Base-by-base conservation (phyloP, 805 yeast genomes). In the Starmerella floris region DNA sequence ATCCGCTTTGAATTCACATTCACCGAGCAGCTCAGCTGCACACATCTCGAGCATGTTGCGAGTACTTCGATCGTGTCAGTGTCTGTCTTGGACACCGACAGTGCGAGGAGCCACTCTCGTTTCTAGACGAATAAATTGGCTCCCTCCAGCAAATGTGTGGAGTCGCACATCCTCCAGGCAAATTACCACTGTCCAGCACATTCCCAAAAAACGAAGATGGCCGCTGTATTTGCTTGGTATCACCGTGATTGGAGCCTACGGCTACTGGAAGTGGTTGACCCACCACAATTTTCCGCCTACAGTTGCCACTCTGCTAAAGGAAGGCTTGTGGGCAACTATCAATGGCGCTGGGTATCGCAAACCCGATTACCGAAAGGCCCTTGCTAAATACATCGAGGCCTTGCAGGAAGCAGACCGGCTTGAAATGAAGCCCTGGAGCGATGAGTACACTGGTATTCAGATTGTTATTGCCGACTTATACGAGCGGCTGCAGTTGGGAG, bases 371-470 rank as follows among this genome's bases (percentile, higher is more conserved):
- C 66, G 70, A 41, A 64, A 73, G 46, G 94, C 96, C 0, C 64
- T 84, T 45, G 70, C 72, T 44, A 67, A 70, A 52, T 88, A 87
- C 60, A 69, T 83, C 35, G 78, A 79, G 49, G 94, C 94, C 0
- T 62, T 85, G 23, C 67, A 74, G 23, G 69, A 73, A 48, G 78
- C 84, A 31, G 70, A 76, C 30, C 63, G 68, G 23, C 61, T 74
- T 36, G 68, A 67, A 0, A 58, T 83, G 62, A 72, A 74, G 48
- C 70, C 70, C 10, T 52, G 80, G 26, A 67, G 75, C 43, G 91
- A 83, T 55, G 88, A 82, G 55, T 87, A 82, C 59, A 87, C 96
- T 0, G 95, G 96, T 0, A 74, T 88, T 41, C 94, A 87, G 55
- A 66, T 88, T 58, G 83, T 87, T 55, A 65, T 83, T 28, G 94